Evolutionary conservation across 2,329 filamentous ascomycete genomes (phyloP).

Genomic region (Sporothrix variecibatus): DNA sequence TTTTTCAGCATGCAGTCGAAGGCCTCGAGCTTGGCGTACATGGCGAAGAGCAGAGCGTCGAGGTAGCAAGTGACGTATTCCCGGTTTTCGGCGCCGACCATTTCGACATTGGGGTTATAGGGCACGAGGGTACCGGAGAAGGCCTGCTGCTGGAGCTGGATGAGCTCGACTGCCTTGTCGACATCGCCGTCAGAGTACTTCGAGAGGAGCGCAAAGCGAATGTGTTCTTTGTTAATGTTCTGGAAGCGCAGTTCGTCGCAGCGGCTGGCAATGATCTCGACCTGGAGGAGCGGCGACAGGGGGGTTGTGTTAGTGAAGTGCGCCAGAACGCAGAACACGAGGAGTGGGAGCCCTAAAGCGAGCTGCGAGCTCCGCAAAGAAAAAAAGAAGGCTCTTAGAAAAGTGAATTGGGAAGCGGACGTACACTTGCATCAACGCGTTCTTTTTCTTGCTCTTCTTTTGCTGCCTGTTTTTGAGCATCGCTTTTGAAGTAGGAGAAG

Average conservation of each 20-base stretch:
- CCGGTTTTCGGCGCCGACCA: conserved; percentile 85
- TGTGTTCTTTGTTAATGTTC: conserved; percentile 57
- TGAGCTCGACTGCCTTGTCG: conserved; percentile 73
- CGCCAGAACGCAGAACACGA: neutral
- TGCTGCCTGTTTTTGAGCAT: conserved; percentile 56
- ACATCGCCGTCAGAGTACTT: conserved; percentile 68
- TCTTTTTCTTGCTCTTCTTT: conserved; percentile 57
- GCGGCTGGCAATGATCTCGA: conserved; percentile 45
- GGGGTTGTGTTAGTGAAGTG: neutral
- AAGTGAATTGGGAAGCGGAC: neutral
- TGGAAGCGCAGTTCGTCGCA: conserved; percentile 50
- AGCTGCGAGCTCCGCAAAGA: neutral
- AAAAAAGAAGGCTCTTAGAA: neutral
- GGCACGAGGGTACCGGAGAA: conserved; percentile 75
- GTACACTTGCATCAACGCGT: conserved; percentile 27
- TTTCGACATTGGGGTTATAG: conserved; percentile 69
- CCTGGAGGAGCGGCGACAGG: conserved; percentile 35
- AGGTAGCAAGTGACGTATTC: conserved; percentile 91
- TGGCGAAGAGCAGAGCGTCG: conserved; percentile 87
- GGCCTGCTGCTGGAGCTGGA: conserved; percentile 78
- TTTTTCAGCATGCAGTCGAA: conserved; percentile 93
- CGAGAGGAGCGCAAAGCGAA: conserved; percentile 58
- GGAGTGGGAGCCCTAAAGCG: neutral
- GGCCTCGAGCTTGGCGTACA: conserved; percentile 87
- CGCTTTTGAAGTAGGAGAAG: conserved; percentile 64